Conservation (phyloP, 2,329 filamentous ascomycete genomes). For the Fusarium clavum region DNA sequence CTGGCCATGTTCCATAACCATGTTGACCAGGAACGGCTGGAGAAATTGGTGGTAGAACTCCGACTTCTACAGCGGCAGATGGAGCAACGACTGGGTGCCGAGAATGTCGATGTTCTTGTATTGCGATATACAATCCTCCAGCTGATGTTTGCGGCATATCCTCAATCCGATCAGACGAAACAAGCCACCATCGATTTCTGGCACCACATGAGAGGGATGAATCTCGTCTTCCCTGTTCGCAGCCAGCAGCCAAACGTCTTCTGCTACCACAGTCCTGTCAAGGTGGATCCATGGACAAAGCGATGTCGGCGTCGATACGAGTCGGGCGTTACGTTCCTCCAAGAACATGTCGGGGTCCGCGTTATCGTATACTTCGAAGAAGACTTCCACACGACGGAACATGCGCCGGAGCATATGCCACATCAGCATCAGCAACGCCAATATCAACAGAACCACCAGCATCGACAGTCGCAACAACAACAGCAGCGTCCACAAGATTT, state of each 20-base stretch:
- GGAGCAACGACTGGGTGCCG: conserved; percentile 50
- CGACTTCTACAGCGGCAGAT: conserved; percentile 51
- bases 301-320: conserved; percentile 58
- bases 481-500: conserved; percentile 36
- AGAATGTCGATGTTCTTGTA: conserved; percentile 52
- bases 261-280: conserved; percentile 59
- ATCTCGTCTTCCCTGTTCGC: conserved; percentile 52
- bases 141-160: conserved; percentile 52
- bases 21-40: conserved; percentile 51
- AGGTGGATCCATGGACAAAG: conserved; percentile 58
- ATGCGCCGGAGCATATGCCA: conserved; percentile 50
- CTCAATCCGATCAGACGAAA: conserved; percentile 52
- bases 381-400: conserved; percentile 56
- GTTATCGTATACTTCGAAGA: conserved; percentile 58
- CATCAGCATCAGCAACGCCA: conserved; percentile 30
- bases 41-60: conserved; percentile 55
- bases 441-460: conserved; percentile 27
- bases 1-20: conserved; percentile 56
- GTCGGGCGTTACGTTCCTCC: conserved; percentile 52
- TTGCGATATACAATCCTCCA: conserved; percentile 58
- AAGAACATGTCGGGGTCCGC: conserved; percentile 54
- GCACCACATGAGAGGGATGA: conserved; percentile 51
- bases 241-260: conserved; percentile 54
- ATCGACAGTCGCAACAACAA: conserved; percentile 24
- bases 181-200: conserved; percentile 54